phyloP scores from a whole-genome alignment of 257 asterid species.

The Apocynum venetum region DNA sequence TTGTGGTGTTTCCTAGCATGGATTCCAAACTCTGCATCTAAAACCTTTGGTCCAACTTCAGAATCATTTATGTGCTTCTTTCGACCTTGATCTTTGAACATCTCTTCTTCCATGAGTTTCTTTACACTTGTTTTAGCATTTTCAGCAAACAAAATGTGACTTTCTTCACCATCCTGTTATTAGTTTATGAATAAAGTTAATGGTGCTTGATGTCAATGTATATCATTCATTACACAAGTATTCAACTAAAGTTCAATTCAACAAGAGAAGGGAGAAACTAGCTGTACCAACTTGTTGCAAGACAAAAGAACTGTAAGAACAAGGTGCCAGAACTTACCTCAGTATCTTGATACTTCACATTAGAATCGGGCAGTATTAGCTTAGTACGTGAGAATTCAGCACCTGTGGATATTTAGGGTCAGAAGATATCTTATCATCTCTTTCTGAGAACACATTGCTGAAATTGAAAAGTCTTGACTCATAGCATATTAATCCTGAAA shows the following conservation, averaged over 20 bases:
- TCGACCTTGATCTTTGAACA: slow-evolving; percentile 46
- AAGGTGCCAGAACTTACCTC: slow-evolving; percentile 34
- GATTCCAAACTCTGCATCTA: slow-evolving; percentile 26
- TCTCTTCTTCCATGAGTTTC: slow-evolving; percentile 93
- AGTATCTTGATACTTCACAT: slow-evolving; percentile 23
- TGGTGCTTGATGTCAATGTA: background rate
- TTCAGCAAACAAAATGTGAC: slow-evolving; percentile 31
- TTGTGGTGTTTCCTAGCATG: slow-evolving; percentile 35
- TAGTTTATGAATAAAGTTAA: slow-evolving; percentile 3
- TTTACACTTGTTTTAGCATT: slow-evolving; percentile 62
- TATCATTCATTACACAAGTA: slow-evolving; percentile 5
- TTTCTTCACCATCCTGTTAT: slow-evolving; percentile 49
- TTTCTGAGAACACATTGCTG: background rate
- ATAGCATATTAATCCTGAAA: background rate
- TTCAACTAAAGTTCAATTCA: slow-evolving; percentile 4
- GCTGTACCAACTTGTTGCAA: background rate
- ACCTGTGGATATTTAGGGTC: slow-evolving; percentile 26
- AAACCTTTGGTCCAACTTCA: slow-evolving; percentile 30
- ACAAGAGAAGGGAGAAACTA: slow-evolving; percentile 5
- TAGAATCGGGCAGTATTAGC: slow-evolving; percentile 19
- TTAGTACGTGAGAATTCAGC: slow-evolving; percentile 30
- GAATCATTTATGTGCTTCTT: slow-evolving; percentile 28
- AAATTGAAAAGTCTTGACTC: background rate
- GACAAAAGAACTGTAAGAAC: background rate
- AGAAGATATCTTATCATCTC: background rate